These are phyloP conservation scores for Parsonsia alboflavescens DNA, from an alignment of 257 asterid species.

Conservation along the genomic window DNA sequence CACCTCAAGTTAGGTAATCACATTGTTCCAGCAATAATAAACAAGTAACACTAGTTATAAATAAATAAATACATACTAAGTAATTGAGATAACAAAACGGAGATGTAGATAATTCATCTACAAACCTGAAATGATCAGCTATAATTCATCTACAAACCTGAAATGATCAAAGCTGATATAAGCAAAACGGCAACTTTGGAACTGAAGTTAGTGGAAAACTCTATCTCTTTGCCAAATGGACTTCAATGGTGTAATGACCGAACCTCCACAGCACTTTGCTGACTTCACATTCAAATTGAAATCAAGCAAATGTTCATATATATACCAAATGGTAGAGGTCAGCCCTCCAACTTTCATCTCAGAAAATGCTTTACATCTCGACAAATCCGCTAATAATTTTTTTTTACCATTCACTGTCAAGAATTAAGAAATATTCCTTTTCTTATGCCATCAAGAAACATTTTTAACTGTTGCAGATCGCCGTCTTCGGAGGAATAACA, in stretches of 20 bases:
- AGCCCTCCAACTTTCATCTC: neutral
- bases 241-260: slow-evolving; percentile 1
- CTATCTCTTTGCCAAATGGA: slow-evolving; percentile 15
- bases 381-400: slow-evolving; percentile 1
- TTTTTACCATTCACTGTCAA: slow-evolving; percentile 12
- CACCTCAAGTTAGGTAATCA: too few species aligned
- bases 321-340: slow-evolving; percentile 11
- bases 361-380: neutral
- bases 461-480: neutral
- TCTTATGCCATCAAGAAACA: slow-evolving; percentile 8
- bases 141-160: slow-evolving; percentile 13
- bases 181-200: neutral
- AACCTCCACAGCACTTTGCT: neutral
- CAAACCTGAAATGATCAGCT: slow-evolving; percentile 15
- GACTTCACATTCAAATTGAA: slow-evolving; percentile 10
- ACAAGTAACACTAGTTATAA: neutral
- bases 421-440: slow-evolving; percentile 9
- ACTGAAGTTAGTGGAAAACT: neutral
- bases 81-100: neutral
- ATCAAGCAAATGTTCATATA: slow-evolving; percentile 1
- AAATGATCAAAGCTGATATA: slow-evolving; percentile 10
- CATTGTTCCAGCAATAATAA: neutral
- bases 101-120: neutral
- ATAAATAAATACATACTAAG: neutral
- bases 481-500: neutral